A percentile compares a stretch with the other conserved stretches of the same genome.
These are phyloP conservation scores for Teratosphaeria epicoccoides DNA, from an alignment of 2,329 filamentous ascomycete species.

Conservation along the genomic window DNA sequence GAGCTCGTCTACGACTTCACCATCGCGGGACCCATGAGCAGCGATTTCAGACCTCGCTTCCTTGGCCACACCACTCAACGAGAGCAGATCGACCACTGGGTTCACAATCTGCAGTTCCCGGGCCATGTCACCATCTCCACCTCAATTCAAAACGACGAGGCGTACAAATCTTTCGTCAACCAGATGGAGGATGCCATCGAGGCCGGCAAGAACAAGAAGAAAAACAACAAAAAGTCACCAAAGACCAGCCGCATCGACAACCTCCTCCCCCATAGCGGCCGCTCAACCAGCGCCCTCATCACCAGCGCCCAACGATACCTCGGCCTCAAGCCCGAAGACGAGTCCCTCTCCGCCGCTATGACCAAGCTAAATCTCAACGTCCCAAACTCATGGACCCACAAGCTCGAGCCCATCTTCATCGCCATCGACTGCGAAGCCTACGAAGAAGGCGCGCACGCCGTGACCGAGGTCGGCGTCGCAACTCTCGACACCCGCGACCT, in stretches of 20 bases:
- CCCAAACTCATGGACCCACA: background rate
- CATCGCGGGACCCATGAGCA: conserved; percentile 44
- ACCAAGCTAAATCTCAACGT: background rate
- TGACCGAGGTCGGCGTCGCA: conserved; percentile 82
- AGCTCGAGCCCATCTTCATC: conserved; percentile 50
- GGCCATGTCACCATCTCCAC: conserved; percentile 5
- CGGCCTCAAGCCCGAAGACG: background rate
- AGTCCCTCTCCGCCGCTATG: background rate
- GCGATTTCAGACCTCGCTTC: conserved; percentile 56
- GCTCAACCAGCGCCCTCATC: conserved; percentile 54
- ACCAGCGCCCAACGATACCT: conserved; percentile 36
- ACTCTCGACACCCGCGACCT: conserved; percentile 62
- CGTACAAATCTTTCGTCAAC: conserved; percentile 40
- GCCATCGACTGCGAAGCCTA: conserved; percentile 75
- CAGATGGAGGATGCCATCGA: conserved; percentile 45
- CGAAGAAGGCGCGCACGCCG: conserved; percentile 52
- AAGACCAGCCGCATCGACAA: conserved; percentile 39
- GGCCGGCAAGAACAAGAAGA: conserved; percentile 40
- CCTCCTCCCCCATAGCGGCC: conserved; percentile 40
- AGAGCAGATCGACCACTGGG: conserved; percentile 30
- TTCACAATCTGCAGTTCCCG: conserved; percentile 19
- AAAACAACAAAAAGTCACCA: conserved; percentile 30
- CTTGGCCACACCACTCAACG: conserved; percentile 47
- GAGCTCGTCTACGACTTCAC: conserved; percentile 53
- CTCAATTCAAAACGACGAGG: conserved; percentile 20